Evolutionary conservation across 2,329 filamentous ascomycete species (phyloP).

Genomic region (Aspergillus neotritici): DNA sequence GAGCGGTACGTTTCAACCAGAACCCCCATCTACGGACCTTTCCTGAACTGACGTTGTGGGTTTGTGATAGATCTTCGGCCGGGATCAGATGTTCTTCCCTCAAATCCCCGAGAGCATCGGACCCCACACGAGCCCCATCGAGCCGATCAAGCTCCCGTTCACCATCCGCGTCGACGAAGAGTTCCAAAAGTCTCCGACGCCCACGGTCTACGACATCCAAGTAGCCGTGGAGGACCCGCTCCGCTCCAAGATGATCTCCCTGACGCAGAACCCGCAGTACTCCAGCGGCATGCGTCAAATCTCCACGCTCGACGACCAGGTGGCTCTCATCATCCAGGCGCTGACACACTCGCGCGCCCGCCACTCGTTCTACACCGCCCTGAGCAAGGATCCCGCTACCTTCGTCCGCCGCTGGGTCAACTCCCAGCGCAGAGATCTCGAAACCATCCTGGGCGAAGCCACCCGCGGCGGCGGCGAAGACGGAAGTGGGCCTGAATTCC

Average conservation of each 20-base stretch:
- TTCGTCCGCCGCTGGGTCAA: slow-evolving; percentile 86
- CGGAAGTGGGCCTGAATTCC: slow-evolving; percentile 44
- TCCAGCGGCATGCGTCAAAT: slow-evolving; percentile 70
- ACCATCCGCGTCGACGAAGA: slow-evolving; percentile 88
- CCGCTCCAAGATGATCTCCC: slow-evolving; percentile 58
- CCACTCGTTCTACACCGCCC: slow-evolving; percentile 74
- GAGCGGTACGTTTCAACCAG: slow-evolving; percentile 53
- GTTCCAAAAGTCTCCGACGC: slow-evolving; percentile 67
- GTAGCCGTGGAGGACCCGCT: slow-evolving; percentile 81
- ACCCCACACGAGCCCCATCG: slow-evolving; percentile 69
- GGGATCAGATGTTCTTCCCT: slow-evolving; percentile 78
- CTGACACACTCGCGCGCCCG: slow-evolving; percentile 82
- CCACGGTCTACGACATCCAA: slow-evolving; percentile 85
- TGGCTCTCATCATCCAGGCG: slow-evolving; percentile 76
- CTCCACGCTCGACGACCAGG: slow-evolving; percentile 71
- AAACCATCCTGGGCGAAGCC: slow-evolving; percentile 79
- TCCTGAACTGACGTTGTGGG: neutral
- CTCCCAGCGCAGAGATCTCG: slow-evolving; percentile 84
- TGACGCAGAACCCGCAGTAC: slow-evolving; percentile 65
- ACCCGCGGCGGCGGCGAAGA: slow-evolving; percentile 54
- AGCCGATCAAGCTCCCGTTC: slow-evolving; percentile 78
- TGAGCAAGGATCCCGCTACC: slow-evolving; percentile 73
- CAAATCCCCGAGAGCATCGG: slow-evolving; percentile 74
- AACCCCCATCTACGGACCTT: neutral
- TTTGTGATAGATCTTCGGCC: slow-evolving; percentile 58